Evolutionary conservation across 768 basidiomycete species (phyloP).

Genomic region (Leccinellum albellum): DNA sequence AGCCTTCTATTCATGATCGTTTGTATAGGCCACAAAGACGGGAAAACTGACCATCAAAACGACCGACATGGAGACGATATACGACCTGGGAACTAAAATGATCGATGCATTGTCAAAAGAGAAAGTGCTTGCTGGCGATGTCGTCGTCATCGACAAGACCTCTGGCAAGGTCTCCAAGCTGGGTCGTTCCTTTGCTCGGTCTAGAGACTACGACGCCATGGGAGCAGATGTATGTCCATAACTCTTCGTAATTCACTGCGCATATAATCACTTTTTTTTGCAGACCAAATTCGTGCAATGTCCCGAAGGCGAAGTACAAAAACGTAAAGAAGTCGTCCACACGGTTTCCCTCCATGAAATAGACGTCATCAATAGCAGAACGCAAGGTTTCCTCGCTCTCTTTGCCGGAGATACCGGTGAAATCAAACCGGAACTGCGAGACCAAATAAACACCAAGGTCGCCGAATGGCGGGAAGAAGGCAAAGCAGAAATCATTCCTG

Average conservation of each 20-base stretch:
- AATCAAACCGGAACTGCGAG: conserved; percentile 94
- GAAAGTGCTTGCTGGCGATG: conserved; percentile 92
- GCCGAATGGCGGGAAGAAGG: conserved; percentile 98
- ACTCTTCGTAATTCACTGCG: not conserved
- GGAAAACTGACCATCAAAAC: conserved; percentile 97
- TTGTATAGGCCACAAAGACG: conserved; percentile 85
- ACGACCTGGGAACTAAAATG: conserved; percentile 99
- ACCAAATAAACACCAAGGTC: conserved; percentile 96
- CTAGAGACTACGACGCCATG: conserved; percentile 98
- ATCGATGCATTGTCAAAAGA: conserved; percentile 96
- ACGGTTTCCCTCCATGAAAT: conserved; percentile 98
- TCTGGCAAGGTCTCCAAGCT: conserved; percentile 96
- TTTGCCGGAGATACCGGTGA: conserved; percentile 97
- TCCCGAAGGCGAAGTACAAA: conserved; percentile 97
- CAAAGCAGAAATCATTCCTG: conserved; percentile 96
- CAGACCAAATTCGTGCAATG: conserved; percentile 98
- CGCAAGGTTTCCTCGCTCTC: conserved; percentile 96
- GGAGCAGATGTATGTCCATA: conserved; percentile 82
- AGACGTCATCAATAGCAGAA: conserved; percentile 97
- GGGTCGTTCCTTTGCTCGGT: conserved; percentile 93
- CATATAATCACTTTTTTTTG: conserved; percentile 2
- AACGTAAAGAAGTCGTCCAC: conserved; percentile 95
- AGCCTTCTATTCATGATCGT: not conserved
- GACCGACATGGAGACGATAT: conserved; percentile 99
- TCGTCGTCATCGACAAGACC: conserved; percentile 95